Percentiles rank a stretch among this genome's conserved stretches.
Evolutionary conservation across 352 stramenopile genomes (phyloP).

Genomic region (Phytophthora lateralis): DNA sequence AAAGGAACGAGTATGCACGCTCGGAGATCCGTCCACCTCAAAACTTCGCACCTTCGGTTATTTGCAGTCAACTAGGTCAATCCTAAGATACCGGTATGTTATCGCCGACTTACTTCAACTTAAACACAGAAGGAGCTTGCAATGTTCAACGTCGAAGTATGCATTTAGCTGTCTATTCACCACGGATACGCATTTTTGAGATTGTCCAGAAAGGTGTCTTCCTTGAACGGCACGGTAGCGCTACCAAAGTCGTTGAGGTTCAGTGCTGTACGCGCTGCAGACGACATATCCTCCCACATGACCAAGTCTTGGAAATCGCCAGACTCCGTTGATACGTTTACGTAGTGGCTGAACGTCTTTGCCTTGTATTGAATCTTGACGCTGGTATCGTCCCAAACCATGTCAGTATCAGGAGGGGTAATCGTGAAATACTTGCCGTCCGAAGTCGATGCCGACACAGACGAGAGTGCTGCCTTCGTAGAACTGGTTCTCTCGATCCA

Average conservation of each 20-base stretch:
- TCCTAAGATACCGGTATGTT: too few relatives aligned
- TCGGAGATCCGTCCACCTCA: too few relatives aligned
- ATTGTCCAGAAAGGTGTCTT: conserved; percentile 28
- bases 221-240: conserved; percentile 34
- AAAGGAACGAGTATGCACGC: too few relatives aligned
- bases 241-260: conserved; percentile 33
- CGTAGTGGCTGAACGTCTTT: conserved; percentile 23
- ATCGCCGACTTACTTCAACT: too few relatives aligned
- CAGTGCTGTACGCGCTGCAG: conserved; percentile 26
- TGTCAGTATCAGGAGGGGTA: conserved; percentile 5
- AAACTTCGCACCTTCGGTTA: too few relatives aligned
- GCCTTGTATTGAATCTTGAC: conserved; percentile 22
- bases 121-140: too few relatives aligned
- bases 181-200: conserved; percentile 9
- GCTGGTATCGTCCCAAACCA: conserved; percentile 17
- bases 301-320: conserved; percentile 30
- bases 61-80: too few relatives aligned
- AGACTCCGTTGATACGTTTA: conserved; percentile 21
- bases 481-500: too few relatives aligned
- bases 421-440: conserved; percentile 19
- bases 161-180: too few relatives aligned
- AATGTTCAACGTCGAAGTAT: too few relatives aligned
- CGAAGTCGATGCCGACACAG: too few relatives aligned
- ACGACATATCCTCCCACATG: conserved; percentile 24
- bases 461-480: too few relatives aligned